A percentile compares a stretch with the other conserved stretches of the same genome.
Conservation (phyloP, 2,329 filamentous ascomycete genomes). For the Chaetomium strumarium region DNA sequence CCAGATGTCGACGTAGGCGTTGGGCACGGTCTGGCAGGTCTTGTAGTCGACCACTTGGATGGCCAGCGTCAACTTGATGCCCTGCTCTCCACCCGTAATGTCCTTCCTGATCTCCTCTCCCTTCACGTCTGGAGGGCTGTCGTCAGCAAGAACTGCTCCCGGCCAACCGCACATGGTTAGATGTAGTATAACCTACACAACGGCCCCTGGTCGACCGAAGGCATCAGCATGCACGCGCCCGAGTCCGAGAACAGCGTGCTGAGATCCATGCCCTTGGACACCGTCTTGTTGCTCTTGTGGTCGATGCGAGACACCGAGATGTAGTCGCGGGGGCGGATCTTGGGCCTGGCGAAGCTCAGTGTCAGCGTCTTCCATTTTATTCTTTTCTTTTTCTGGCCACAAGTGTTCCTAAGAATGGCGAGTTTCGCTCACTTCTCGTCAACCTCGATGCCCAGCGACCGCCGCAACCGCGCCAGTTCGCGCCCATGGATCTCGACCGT, state of each 20-base stretch:
- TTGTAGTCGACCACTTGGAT: conserved; percentile 49
- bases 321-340: conserved; percentile 27
- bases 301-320: conserved; percentile 28
- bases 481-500: conserved; percentile 27
- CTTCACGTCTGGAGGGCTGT: conserved; percentile 33
- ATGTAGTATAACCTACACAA: conserved; percentile 31
- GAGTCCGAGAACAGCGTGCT: conserved; percentile 33
- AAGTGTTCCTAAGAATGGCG: not conserved
- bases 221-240: conserved; percentile 40
- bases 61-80: conserved; percentile 44
- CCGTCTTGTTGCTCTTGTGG: conserved; percentile 30
- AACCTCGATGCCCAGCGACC: conserved; percentile 22
- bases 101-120: conserved; percentile 47
- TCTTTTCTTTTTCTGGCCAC: not conserved
- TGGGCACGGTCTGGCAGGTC: conserved; percentile 46
- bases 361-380: not conserved
- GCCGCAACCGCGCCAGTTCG: conserved; percentile 25
- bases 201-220: conserved; percentile 43
- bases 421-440: conserved; percentile 12
- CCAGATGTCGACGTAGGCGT: conserved; percentile 50
- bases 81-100: conserved; percentile 41
- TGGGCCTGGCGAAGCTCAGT: conserved; percentile 9
- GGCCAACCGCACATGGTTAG: not conserved
- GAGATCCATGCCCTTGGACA: conserved; percentile 27
- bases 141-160: conserved; percentile 4